Base-by-base conservation (phyloP, 441 rosid genomes). In the Metrosideros polymorpha region DNA sequence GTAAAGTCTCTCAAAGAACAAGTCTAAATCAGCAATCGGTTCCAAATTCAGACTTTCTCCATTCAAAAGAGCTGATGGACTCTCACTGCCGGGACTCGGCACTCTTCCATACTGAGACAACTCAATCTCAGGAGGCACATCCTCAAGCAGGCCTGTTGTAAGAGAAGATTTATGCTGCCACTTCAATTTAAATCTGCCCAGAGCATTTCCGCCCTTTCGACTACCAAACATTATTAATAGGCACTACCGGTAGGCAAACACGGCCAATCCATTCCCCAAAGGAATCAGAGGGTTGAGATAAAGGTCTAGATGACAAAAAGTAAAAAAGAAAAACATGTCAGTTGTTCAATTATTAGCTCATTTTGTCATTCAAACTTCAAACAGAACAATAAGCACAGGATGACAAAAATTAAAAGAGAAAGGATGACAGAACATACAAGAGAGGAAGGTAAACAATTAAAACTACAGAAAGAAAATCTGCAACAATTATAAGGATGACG, bases 41-140 rank as follows among this genome's bases (percentile, higher is more conserved):
- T 95, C 95, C 59, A 90, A 92, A 90, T 88, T 96, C 90, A 94
- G 91, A 90, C 96, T 95, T 88, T 98, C 99, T 56, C 99, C 99
- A 89, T 96, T 95, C 87, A 98, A 98, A 87, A 96, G 96, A 84
- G 97, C 98, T 0, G 98, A 95, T 42, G 99, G 99, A 92, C 99
- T 96, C 90, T 98, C 99, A 87, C 99, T 96, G 50, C 98, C 99
- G 85, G 98, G 96, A 92, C 98, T 98, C 14, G 98, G 97, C 89
- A 94, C 82, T 90, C 97, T 95, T 86, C 98, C 95, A 79, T 95
- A 94, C 53, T 88, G 93, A 56, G 98, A 96, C 90, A 98, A 92
- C 90, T 98, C 99, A 89, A 98, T 92, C 91, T 96, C 99, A 84
- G 94, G 95, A 66, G 97, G 92, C 77, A 87, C 97, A 91, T 95